These are phyloP conservation scores for Keithomyces neogunnii DNA, from an alignment of 2,329 filamentous ascomycete genomes.

Conservation along the genomic window DNA sequence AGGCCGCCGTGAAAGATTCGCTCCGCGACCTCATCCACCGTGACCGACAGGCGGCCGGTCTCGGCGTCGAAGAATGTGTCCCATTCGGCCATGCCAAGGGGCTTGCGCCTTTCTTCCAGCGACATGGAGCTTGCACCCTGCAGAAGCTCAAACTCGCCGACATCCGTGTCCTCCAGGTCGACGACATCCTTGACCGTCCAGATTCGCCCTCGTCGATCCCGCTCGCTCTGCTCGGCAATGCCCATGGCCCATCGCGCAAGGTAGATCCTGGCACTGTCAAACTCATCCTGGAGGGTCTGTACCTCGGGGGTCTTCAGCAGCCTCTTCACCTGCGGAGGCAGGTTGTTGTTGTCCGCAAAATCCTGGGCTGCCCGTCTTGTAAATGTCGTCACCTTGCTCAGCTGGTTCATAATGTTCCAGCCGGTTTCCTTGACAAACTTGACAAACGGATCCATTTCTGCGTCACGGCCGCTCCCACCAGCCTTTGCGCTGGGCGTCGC, in stretches of 20 bases:
- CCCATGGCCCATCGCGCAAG: slow-evolving; percentile 97
- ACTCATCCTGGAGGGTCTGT: slow-evolving; percentile 91
- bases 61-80: slow-evolving; percentile 73
- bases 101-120: slow-evolving; percentile 66
- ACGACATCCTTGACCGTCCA: slow-evolving; percentile 91
- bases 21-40: slow-evolving; percentile 89
- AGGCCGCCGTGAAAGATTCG: slow-evolving; percentile 94
- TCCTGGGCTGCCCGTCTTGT: slow-evolving; percentile 87
- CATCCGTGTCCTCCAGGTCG: slow-evolving; percentile 87
- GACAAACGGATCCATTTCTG: slow-evolving; percentile 82
- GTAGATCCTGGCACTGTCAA: slow-evolving; percentile 91
- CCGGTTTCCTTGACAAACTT: slow-evolving; percentile 91
- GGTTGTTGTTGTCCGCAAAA: slow-evolving; percentile 79
- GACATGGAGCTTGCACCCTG: slow-evolving; percentile 69
- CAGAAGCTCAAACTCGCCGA: slow-evolving; percentile 92
- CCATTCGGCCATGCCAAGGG: slow-evolving; percentile 81
- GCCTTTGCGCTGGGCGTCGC: slow-evolving; percentile 16
- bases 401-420: slow-evolving; percentile 94
- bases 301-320: slow-evolving; percentile 88
- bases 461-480: slow-evolving; percentile 44
- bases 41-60: slow-evolving; percentile 69
- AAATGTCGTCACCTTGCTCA: slow-evolving; percentile 96
- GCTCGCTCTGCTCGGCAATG: slow-evolving; percentile 92
- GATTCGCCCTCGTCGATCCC: slow-evolving; percentile 74
- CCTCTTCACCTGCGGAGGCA: slow-evolving; percentile 80